These are phyloP conservation scores for Panicum virgatum DNA, from an alignment of 202 grass and related monocot genomes.

Conservation along the genomic window DNA sequence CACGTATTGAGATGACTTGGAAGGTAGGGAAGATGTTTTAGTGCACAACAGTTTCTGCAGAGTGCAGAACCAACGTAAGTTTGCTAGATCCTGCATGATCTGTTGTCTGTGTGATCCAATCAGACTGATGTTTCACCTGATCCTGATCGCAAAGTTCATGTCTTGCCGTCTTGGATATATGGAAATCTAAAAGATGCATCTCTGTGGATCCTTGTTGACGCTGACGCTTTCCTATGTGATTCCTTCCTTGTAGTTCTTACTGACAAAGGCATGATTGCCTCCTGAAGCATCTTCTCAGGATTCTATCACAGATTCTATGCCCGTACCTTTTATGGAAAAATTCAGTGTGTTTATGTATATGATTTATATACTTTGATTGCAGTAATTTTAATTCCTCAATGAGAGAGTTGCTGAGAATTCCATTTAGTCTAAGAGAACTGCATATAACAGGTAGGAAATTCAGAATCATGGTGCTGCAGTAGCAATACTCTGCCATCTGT, in stretches of 20 bases:
- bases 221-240: constrained; percentile 10
- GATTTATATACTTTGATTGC: background rate
- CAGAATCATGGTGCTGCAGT: background rate
- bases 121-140: constrained; percentile 10
- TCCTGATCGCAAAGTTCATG: constrained; percentile 3
- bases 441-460: background rate
- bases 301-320: background rate
- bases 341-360: background rate
- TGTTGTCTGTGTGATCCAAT: constrained; percentile 12
- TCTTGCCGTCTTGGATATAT: constrained; percentile 7
- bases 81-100: background rate
- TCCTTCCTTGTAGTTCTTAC: constrained; percentile 32
- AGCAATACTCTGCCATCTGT: background rate
- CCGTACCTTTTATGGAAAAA: background rate
- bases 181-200: background rate
- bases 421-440: background rate
- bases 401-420: background rate
- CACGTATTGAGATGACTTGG: background rate
- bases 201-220: background rate
- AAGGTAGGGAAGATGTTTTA: background rate
- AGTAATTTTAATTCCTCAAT: background rate
- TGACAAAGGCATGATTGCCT: constrained; percentile 1
- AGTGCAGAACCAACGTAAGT: background rate
- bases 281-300: constrained; percentile 23
- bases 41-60: background rate